Base-by-base conservation (phyloP, 2,329 filamentous ascomycete genomes). In the Aspergillus sp. region DNA sequence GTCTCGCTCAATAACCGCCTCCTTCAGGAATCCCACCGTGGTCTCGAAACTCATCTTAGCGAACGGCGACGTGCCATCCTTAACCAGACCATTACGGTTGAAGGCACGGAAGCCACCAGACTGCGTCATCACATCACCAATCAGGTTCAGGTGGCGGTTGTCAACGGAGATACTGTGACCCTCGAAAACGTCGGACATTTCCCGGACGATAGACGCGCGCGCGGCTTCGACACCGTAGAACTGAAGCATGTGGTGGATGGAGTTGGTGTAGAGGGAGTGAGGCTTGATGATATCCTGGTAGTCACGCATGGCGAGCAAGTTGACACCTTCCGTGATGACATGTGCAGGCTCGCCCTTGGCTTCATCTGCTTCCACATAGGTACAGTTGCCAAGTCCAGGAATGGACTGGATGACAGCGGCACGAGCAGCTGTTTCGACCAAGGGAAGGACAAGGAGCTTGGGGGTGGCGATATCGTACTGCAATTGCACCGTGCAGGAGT, bases 31-130 rank as follows among this genome's bases (percentile, higher is more conserved):
- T 1, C 88, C 87, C 36, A 97, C 82, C 2, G 94, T 99, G 3
- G 94, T 99, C 81, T 99, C 94, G 76, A 97, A 99, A 71, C 90
- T 95, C 93, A 97, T 97, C 81, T 97, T 97, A 74, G 94, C 93
- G 63, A 99, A 93, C 0, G 94, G 91, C 60, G 87, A 92, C 24
- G 93, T 87, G 65, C 90, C 92, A 59, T 89, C 86, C 67, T 85
- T 86, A 55, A 77, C 73, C 38, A 99, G 78, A 1, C 93, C 94
- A 67, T 89, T 95, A 45, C 94, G 88, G 74, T 90, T 96, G 76
- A 99, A 99, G 1, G 94, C 87, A 45, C 86, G 88, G 76, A 95
- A 99, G 1, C 84, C 86, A 60, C 94, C 94, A 54, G 86, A 87
- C 49, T 93, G 83, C n/a, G 94, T 99, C 94, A 99, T 99, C 71